Conservation (phyloP, 495 filamentous ascomycete species). For the Xylaria longipes region DNA sequence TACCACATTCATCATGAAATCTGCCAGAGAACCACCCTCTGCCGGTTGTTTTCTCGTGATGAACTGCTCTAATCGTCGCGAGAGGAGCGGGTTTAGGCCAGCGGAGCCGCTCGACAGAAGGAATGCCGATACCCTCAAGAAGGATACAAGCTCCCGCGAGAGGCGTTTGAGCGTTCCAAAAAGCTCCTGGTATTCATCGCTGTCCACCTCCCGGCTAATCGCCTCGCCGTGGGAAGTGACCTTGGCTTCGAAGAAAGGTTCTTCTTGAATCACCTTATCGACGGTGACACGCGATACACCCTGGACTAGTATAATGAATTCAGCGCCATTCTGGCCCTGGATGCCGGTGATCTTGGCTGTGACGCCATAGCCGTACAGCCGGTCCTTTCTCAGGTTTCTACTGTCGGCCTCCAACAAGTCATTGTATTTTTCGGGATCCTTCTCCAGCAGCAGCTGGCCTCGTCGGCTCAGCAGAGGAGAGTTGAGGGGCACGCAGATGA, state of each 20-base stretch:
- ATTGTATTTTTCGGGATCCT: constrained; percentile 56
- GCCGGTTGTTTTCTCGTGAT: constrained; percentile 76
- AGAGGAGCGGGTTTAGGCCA: constrained; percentile 79
- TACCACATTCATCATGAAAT: constrained; percentile 93
- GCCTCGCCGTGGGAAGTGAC: constrained; percentile 56
- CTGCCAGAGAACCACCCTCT: constrained; percentile 87
- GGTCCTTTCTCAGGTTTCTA: constrained; percentile 66
- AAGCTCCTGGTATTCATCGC: constrained; percentile 55
- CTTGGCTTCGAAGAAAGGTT: constrained; percentile 84
- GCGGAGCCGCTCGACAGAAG: constrained; percentile 65
- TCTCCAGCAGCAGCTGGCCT: constrained; percentile 70
- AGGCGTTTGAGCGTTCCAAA: constrained; percentile 83
- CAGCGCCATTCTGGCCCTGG: constrained; percentile 77
- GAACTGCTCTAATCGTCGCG: constrained; percentile 81
- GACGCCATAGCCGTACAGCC: constrained; percentile 78
- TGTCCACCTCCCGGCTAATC: constrained; percentile 30
- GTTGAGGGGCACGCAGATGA: constrained; percentile 82
- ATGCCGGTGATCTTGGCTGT: constrained; percentile 84
- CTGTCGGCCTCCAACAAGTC: constrained; percentile 57
- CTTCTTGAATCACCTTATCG: constrained; percentile 75
- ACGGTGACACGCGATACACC: constrained; percentile 79
- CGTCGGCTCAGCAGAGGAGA: constrained; percentile 71
- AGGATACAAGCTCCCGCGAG: constrained; percentile 79
- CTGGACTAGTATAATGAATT: constrained; percentile 84
- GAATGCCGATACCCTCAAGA: constrained; percentile 78